Conservation (phyloP, 345 rosid species). For the Aquilaria yunnanensis region DNA sequence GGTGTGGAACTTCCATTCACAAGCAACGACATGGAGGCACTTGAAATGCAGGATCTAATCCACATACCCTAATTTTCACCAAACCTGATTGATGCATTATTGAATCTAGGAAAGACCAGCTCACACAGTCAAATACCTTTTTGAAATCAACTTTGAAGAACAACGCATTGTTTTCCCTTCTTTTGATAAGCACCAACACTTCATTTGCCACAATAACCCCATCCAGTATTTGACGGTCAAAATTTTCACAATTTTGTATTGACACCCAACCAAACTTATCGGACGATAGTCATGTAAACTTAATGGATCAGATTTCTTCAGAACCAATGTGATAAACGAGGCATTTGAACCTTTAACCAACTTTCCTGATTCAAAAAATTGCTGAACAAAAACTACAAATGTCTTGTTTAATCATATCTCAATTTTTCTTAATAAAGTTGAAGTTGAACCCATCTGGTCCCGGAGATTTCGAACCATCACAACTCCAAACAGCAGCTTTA, state of each 20-base stretch:
- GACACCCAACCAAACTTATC: neutral
- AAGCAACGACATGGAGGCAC: neutral
- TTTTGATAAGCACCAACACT: neutral
- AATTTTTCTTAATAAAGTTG: neutral
- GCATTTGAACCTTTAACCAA: neutral
- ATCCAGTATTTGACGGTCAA: no score
- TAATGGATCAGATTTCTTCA: neutral
- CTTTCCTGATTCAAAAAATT: neutral
- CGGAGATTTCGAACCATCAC: neutral
- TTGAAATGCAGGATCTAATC: neutral
- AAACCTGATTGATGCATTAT: neutral
- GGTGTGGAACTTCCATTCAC: neutral
- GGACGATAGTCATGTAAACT: neutral
- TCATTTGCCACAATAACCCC: neutral
- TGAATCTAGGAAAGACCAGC: neutral
- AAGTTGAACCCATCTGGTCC: neutral
- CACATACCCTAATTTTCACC: neutral
- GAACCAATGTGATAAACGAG: neutral
- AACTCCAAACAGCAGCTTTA: neutral
- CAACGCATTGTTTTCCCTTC: neutral
- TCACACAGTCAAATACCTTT: no score
- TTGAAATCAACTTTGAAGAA: neutral
- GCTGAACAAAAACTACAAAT: neutral
- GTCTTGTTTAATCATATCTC: neutral
- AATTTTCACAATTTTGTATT: no score